Evolutionary conservation across 2,329 filamentous ascomycete species (phyloP).

Genomic region (Seiridium cupressi): DNA sequence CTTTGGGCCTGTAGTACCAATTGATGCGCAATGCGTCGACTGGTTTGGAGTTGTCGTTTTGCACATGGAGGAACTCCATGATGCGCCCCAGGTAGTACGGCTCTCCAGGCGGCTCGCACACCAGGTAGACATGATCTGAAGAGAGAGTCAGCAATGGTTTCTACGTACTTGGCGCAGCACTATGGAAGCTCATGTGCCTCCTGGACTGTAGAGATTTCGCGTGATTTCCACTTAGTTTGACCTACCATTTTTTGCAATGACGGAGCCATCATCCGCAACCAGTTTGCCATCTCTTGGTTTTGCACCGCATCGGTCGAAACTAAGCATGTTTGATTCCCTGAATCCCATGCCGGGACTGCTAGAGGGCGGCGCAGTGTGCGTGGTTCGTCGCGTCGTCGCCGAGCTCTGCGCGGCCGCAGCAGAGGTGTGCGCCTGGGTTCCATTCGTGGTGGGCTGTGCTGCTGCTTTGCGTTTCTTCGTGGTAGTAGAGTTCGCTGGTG

Average conservation of each 20-base stretch:
- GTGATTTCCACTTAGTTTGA: constrained; percentile 8
- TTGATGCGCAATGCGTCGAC: constrained; percentile 91
- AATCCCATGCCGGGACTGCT: constrained; percentile 27
- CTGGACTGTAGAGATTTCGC: too few relatives aligned
- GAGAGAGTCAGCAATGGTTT: constrained; percentile 26
- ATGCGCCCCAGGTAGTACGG: constrained; percentile 97
- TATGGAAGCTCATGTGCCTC: too few relatives aligned
- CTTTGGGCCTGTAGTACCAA: constrained; percentile 96
- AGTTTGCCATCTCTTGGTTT: constrained; percentile 74
- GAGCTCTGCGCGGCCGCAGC: not conserved
- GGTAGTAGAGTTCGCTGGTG: constrained; percentile 27
- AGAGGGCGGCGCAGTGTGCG: constrained; percentile 15
- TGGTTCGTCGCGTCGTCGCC: constrained; percentile 24
- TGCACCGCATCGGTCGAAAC: constrained; percentile 71
- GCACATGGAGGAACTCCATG: constrained; percentile 92
- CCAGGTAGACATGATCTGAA: constrained; percentile 81
- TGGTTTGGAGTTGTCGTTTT: constrained; percentile 69
- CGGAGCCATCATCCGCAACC: constrained; percentile 86
- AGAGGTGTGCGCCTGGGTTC: constrained; percentile 8
- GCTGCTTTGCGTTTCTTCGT: constrained; percentile 87
- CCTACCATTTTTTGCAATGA: constrained; percentile 82
- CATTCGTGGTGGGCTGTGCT: constrained; percentile 29
- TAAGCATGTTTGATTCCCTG: constrained; percentile 82
- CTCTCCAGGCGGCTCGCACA: constrained; percentile 96
- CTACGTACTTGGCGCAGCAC: not conserved